phyloP scores from a whole-genome alignment of 495 filamentous ascomycete genomes.

The Usnea hakonensis region DNA sequence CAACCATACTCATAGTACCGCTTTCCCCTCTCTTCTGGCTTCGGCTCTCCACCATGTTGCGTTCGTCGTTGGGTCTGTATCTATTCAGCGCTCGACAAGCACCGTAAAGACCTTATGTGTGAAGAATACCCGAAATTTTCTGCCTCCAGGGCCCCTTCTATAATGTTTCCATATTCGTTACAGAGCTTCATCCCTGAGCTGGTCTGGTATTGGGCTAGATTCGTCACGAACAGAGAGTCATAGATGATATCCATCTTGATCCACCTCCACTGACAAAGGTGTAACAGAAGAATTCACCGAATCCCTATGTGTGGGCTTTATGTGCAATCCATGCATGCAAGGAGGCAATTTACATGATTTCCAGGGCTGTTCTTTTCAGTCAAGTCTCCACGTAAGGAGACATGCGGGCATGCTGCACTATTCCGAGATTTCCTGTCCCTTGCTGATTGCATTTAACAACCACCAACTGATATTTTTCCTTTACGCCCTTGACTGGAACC shows the following conservation, averaged over 20 bases:
- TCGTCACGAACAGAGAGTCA: conserved; percentile 1
- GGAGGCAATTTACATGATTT: conserved; percentile 10
- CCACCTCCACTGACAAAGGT: conserved; percentile 10
- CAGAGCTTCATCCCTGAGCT: not conserved
- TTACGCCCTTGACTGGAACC: conserved; percentile 37
- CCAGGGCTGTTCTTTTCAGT: conserved; percentile 3
- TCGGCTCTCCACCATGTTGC: not conserved
- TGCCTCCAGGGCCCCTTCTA: not conserved
- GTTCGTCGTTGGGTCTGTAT: conserved; percentile 1
- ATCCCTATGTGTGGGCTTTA: conserved; percentile 11
- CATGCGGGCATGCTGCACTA: conserved; percentile 8
- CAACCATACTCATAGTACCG: conserved; percentile 1
- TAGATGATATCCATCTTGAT: not conserved
- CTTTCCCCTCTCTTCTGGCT: not conserved
- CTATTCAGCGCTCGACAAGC: not conserved
- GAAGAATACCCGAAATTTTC: not conserved
- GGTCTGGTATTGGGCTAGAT: not conserved
- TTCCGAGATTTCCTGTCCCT: conserved; percentile 4
- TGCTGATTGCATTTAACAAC: too few species aligned
- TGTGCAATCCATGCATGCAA: conserved; percentile 9
- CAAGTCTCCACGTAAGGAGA: conserved; percentile 15
- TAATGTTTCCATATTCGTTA: conserved; percentile 1
- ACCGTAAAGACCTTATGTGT: not conserved
- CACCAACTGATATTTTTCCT: conserved; percentile 41
- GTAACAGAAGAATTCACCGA: conserved; percentile 9